These are phyloP conservation scores for Mortierella sp. DNA, from an alignment of 371 early-diverging fungal genomes.

Conservation along the genomic window DNA sequence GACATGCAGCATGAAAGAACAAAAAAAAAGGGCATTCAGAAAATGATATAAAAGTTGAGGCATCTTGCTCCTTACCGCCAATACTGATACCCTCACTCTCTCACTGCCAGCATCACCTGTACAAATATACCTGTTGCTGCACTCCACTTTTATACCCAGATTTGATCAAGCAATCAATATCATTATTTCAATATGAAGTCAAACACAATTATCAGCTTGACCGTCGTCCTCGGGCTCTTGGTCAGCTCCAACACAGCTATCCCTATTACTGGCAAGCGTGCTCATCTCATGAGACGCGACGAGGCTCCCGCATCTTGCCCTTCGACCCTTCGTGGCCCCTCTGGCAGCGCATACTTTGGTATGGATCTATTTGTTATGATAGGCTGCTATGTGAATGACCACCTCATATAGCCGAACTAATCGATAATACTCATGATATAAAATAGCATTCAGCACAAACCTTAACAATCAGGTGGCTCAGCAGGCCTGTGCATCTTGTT, in stretches of 20 bases:
- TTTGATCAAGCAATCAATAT: not conserved
- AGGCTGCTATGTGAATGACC: not conserved
- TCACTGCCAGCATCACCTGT: not conserved
- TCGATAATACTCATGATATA: not conserved
- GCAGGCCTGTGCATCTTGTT: constrained; percentile 45
- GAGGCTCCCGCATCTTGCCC: constrained; percentile 22
- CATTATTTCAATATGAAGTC: constrained; percentile 30
- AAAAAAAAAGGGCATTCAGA: too few species aligned
- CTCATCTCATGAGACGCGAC: constrained; percentile 16
- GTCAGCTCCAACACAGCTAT: constrained; percentile 14
- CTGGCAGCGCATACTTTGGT: constrained; percentile 44
- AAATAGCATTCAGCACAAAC: constrained; percentile 38
- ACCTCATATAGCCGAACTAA: too few species aligned
- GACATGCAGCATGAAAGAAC: not conserved
- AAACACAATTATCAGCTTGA: constrained; percentile 26
- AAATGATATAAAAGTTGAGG: not conserved
- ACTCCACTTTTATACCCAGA: constrained; percentile 6
- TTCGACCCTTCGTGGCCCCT: constrained; percentile 31
- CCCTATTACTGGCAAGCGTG: constrained; percentile 14
- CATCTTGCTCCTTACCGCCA: not conserved
- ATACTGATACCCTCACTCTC: not conserved
- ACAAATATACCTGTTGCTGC: not conserved
- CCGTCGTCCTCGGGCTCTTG: constrained; percentile 33
- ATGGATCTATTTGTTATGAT: not conserved
- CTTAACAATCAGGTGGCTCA: constrained; percentile 23